Conservation (phyloP, 192 early-diverging fungal species). For the Coemansia sp. region DNA sequence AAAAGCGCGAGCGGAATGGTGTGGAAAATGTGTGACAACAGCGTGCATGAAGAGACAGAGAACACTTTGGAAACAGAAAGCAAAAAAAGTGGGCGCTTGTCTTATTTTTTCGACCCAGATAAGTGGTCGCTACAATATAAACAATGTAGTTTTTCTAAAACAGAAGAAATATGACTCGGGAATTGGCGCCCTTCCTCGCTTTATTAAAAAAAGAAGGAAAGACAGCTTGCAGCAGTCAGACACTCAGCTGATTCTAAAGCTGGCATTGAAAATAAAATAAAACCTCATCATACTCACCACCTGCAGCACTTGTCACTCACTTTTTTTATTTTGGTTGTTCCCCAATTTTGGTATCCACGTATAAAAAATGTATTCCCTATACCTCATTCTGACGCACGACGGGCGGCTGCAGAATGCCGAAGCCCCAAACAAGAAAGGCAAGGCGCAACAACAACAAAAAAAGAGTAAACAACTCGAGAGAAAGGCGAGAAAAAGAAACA, state of each 20-base stretch:
- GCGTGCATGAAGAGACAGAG: conserved; percentile 3
- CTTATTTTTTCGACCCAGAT: conserved; percentile 1
- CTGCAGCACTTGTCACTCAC: conserved; percentile 8
- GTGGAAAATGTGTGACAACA: conserved; percentile 9
- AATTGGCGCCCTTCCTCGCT: background rate
- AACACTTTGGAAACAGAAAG: background rate
- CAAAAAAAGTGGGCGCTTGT: background rate
- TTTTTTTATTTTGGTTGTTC: background rate
- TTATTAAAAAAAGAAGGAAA: background rate
- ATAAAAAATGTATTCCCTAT: background rate
- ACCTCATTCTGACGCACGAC: too few species aligned
- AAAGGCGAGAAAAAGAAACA: too few species aligned
- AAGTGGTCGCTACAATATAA: background rate
- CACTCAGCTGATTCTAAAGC: background rate
- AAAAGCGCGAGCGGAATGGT: background rate
- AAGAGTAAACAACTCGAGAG: too few species aligned
- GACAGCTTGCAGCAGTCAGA: background rate
- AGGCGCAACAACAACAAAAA: background rate
- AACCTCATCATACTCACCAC: conserved; percentile 2
- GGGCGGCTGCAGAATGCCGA: too few species aligned
- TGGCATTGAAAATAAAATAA: background rate
- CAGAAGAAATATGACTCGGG: background rate
- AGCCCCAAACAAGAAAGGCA: background rate
- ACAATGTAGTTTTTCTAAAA: background rate
- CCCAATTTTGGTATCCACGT: background rate